Evolutionary conservation across 164 flowering plant genomes (phyloP).

Genomic region (Houttuynia cordata): DNA sequence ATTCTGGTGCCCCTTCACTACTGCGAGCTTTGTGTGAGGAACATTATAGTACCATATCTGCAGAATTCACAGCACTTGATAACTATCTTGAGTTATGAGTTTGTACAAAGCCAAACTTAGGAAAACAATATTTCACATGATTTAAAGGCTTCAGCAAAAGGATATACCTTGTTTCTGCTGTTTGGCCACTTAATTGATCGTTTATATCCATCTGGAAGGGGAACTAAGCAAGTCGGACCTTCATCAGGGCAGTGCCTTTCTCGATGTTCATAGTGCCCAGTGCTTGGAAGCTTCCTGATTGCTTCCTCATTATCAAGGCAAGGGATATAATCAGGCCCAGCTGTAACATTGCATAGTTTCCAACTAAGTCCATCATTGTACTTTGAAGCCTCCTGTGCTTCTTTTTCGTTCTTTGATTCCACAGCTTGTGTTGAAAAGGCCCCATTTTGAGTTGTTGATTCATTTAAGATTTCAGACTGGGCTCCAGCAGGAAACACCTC

Average conservation of each 20-base stretch:
- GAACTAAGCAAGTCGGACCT: slow-evolving; percentile 84
- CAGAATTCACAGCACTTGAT: slow-evolving; percentile 3
- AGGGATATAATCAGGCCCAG: slow-evolving; percentile 89
- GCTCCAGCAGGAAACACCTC: slow-evolving; percentile 39
- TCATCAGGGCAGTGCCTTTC: slow-evolving; percentile 93
- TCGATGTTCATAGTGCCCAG: slow-evolving; percentile 93
- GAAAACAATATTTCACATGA: neutral
- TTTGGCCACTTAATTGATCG: slow-evolving; percentile 77
- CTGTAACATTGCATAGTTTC: slow-evolving; percentile 79
- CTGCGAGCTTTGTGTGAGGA: slow-evolving; percentile 86
- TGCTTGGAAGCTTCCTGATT: slow-evolving; percentile 49
- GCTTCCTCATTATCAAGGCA: slow-evolving; percentile 88
- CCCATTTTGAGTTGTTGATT: slow-evolving; percentile 41
- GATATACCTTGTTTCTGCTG: slow-evolving; percentile 84
- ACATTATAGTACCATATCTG: slow-evolving; percentile 96
- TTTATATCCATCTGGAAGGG: slow-evolving; percentile 76
- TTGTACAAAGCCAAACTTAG: neutral
- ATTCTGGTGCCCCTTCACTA: slow-evolving; percentile 84
- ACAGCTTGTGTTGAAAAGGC: slow-evolving; percentile 57
- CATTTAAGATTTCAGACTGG: slow-evolving; percentile 50
- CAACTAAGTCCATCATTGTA: slow-evolving; percentile 31
- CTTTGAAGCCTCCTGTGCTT: slow-evolving; percentile 22
- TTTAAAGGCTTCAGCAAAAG: neutral
- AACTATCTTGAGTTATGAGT: neutral
- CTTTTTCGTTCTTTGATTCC: slow-evolving; percentile 63